Conservation (phyloP, 768 basidiomycete species). For the Pluteus cervinus region DNA sequence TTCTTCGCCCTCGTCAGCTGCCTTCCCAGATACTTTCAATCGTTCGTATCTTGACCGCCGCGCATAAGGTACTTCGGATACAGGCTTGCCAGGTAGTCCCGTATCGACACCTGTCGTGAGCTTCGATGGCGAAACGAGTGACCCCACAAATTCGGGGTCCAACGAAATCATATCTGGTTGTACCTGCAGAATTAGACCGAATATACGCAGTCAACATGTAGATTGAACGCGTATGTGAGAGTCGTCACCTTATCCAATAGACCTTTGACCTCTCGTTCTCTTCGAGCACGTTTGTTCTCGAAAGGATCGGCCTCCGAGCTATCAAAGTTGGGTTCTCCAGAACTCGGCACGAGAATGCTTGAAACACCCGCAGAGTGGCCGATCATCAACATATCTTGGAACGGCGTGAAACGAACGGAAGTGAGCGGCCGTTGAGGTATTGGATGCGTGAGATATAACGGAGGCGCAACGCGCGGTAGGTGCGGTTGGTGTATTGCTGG, state of each 20-base stretch:
- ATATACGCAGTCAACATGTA: neutral
- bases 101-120: conserved; percentile 43
- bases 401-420: conserved; percentile 81
- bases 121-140: conserved; percentile 55
- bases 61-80: conserved; percentile 52
- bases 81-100: conserved; percentile 23
- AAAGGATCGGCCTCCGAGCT: conserved; percentile 91
- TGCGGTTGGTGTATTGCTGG: conserved; percentile 58
- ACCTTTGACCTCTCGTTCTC: conserved; percentile 87
- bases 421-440: conserved; percentile 75
- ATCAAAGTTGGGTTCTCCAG: conserved; percentile 95
- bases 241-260: conserved; percentile 78
- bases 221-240: conserved; percentile 1
- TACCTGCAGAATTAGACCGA: conserved; percentile 57
- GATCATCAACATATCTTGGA: conserved; percentile 77
- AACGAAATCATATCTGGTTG: conserved; percentile 90
- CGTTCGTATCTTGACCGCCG: conserved; percentile 77
- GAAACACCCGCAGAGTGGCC: conserved; percentile 78
- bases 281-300: conserved; percentile 73
- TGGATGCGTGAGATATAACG: conserved; percentile 85
- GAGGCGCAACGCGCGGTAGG: conserved; percentile 45
- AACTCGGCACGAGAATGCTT: conserved; percentile 83
- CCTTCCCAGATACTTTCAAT: conserved; percentile 65
- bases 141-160: conserved; percentile 72
- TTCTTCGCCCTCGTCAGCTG: conserved; percentile 63